Conservation (phyloP, 768 basidiomycete genomes). For the Pholiota molesta region DNA sequence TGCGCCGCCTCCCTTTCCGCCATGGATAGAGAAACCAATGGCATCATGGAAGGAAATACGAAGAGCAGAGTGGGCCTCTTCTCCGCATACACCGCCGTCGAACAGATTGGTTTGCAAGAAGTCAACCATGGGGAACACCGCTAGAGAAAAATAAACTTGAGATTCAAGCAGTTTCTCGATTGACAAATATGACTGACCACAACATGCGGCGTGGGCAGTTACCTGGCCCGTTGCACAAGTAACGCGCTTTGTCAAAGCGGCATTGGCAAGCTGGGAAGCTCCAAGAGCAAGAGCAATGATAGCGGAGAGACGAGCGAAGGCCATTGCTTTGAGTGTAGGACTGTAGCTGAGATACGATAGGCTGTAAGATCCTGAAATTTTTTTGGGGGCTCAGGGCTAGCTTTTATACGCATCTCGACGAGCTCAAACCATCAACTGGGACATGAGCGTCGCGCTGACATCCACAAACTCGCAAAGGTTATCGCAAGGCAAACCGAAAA, state of each 20-base stretch:
- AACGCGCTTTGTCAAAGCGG: conserved; percentile 24
- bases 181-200: conserved; percentile 16
- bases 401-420: conserved; percentile 8
- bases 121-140: conserved; percentile 26
- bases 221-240: conserved; percentile 28
- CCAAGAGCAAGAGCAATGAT: conserved; percentile 20
- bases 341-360: not conserved
- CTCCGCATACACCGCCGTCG: conserved; percentile 34
- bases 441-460: too few relatives aligned
- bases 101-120: conserved; percentile 33
- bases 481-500: not conserved
- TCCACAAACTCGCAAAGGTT: not conserved
- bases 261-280: conserved; percentile 14
- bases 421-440: not conserved
- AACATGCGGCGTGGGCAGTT: conserved; percentile 27
- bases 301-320: conserved; percentile 22
- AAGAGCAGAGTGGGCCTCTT: conserved; percentile 28
- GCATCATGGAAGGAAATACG: conserved; percentile 28
- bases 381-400: not conserved
- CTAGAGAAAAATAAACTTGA: conserved; percentile 1
- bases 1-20: conserved; percentile 31
- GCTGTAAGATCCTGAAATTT: conserved; percentile 7
- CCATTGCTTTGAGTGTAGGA: conserved; percentile 17
- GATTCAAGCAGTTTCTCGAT: not conserved
- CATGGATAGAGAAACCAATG: conserved; percentile 21